These are phyloP conservation scores for Acaromyces ingoldii DNA, from an alignment of 1,284 basidiomycete species.

Conservation along the genomic window DNA sequence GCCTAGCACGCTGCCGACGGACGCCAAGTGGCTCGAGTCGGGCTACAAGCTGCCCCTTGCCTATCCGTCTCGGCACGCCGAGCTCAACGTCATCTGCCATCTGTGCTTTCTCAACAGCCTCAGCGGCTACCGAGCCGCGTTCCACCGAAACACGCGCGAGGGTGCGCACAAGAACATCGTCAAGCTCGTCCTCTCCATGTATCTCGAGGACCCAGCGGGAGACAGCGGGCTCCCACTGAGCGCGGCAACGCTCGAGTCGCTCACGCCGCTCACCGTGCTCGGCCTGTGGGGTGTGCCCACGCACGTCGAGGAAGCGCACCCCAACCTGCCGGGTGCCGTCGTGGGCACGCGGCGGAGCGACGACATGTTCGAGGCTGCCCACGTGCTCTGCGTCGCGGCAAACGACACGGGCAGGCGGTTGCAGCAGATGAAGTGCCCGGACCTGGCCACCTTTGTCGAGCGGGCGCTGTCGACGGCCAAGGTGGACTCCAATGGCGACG, in stretches of 20 bases:
- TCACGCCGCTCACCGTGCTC: constrained; percentile 23
- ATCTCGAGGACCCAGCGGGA: constrained; percentile 16
- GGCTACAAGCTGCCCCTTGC: constrained; percentile 1
- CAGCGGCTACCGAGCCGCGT: constrained; percentile 33
- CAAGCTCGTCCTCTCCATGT: constrained; percentile 32
- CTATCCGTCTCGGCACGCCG: constrained; percentile 11
- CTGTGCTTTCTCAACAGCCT: constrained; percentile 41
- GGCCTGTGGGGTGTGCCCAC: constrained; percentile 30
- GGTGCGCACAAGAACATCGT: constrained; percentile 42
- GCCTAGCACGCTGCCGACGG: not conserved
- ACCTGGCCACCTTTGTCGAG: constrained; percentile 63
- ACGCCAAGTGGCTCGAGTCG: not conserved
- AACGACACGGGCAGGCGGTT: constrained; percentile 70
- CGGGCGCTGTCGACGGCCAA: not conserved
- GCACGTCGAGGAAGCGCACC: constrained; percentile 63
- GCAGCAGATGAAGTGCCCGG: constrained; percentile 60
- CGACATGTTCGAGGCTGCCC: constrained; percentile 67
- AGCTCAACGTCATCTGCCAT: constrained; percentile 42
- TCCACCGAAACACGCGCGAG: constrained; percentile 31
- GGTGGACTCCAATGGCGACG: not conserved
- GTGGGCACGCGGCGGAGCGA: constrained; percentile 66
- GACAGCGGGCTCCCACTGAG: not conserved
- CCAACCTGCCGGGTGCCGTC: constrained; percentile 62
- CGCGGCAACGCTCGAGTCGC: constrained; percentile 17
- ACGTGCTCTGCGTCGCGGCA: constrained; percentile 62